phyloP scores from a whole-genome alignment of 2,329 filamentous ascomycete genomes.

The Microsporum audouinii region DNA sequence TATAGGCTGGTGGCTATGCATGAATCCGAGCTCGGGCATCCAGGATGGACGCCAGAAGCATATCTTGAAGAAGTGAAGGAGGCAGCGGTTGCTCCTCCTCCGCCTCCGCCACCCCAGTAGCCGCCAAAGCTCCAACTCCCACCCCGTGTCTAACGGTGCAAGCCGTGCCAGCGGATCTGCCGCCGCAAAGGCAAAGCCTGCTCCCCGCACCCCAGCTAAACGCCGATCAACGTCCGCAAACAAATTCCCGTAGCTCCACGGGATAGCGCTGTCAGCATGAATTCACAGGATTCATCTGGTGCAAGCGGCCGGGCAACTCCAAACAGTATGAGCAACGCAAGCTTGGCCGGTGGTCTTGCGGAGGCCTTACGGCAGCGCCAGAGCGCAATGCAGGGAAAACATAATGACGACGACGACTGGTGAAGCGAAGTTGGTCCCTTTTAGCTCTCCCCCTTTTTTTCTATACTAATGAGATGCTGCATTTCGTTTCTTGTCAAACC shows the following conservation, averaged over 20 bases:
- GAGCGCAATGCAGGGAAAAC: conserved; percentile 60
- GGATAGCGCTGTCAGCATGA: conserved; percentile 48
- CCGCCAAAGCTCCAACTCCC: conserved; percentile 47
- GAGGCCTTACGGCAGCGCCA: conserved; percentile 68
- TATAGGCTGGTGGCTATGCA: conserved; percentile 90
- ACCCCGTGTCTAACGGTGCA: conserved; percentile 29
- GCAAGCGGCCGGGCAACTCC: conserved; percentile 60
- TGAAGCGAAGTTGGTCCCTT: conserved; percentile 24
- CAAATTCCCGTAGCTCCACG: conserved; percentile 54
- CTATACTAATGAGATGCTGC: background rate
- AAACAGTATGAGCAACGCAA: conserved; percentile 45
- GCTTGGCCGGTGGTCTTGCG: conserved; percentile 61
- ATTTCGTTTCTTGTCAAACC: background rate
- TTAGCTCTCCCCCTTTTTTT: background rate
- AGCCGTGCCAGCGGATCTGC: conserved; percentile 26
- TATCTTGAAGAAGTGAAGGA: conserved; percentile 69
- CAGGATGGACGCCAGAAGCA: conserved; percentile 86
- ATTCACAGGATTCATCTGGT: conserved; percentile 40
- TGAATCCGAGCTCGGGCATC: conserved; percentile 53
- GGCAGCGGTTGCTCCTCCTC: conserved; percentile 45
- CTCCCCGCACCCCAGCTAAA: conserved; percentile 71
- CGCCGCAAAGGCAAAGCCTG: conserved; percentile 50
- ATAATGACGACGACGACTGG: conserved; percentile 61
- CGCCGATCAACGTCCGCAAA: conserved; percentile 60
- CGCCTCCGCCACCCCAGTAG: conserved; percentile 42